A percentile compares a stretch with the other conserved stretches of the same genome.
phyloP scores from a whole-genome alignment of 2,329 filamentous ascomycete genomes.

The Fusarium caatingaense region DNA sequence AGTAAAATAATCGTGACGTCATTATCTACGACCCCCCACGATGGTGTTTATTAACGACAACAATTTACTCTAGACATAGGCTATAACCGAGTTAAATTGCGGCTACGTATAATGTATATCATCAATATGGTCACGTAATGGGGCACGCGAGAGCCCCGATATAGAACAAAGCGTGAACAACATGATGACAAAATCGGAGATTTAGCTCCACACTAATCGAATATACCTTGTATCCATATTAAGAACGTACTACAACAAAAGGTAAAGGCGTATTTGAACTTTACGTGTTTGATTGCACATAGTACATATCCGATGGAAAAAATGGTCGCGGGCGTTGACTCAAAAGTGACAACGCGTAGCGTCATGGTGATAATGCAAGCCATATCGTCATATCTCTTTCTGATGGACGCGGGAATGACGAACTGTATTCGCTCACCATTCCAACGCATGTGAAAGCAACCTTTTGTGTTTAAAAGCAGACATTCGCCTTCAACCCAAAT shows the following conservation, averaged over 20 bases:
- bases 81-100: background rate
- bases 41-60: background rate
- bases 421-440: background rate
- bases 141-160: background rate
- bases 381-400: background rate
- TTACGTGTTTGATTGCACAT: background rate
- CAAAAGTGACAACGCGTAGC: background rate
- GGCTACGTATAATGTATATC: background rate
- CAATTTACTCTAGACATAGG: no score
- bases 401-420: background rate
- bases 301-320: background rate
- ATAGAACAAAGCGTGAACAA: background rate
- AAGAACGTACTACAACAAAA: background rate
- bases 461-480: background rate
- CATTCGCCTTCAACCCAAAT: background rate
- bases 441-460: background rate
- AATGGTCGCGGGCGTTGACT: background rate
- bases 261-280: background rate
- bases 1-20: background rate
- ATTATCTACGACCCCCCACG: background rate
- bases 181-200: background rate
- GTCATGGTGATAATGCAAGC: background rate
- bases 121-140: background rate
- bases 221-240: background rate
- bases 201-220: background rate